A percentile compares a stretch with the other conserved stretches of the same genome.
phyloP scores from a whole-genome alignment of 306 rosid species.

The Dalbergia cochinchinensis region DNA sequence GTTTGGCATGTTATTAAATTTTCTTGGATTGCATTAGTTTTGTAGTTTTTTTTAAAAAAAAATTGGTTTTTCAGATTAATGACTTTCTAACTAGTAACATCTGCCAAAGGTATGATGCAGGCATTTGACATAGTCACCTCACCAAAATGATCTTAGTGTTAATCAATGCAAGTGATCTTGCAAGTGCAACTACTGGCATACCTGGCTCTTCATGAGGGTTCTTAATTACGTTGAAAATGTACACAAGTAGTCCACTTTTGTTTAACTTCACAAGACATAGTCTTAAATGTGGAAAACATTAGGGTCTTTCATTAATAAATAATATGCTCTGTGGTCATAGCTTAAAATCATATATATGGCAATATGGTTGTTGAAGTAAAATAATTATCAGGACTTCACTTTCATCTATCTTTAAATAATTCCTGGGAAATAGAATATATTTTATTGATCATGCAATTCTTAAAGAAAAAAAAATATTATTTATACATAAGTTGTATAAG shows the following conservation, averaged over 20 bases:
- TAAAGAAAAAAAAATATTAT: too few relatives aligned
- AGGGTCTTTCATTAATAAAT: neutral
- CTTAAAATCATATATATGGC: neutral
- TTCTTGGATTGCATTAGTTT: neutral
- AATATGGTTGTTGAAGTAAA: neutral
- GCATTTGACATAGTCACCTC: neutral
- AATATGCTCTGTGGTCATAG: neutral
- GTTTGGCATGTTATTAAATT: too few relatives aligned
- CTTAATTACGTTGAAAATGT: neutral
- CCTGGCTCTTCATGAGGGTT: neutral
- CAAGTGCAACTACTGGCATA: neutral
- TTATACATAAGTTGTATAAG: too few relatives aligned
- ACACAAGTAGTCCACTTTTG: neutral
- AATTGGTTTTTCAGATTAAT: too few relatives aligned
- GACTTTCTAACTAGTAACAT: neutral
- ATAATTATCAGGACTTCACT: too few relatives aligned
- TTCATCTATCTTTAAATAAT: too few relatives aligned
- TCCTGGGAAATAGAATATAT: too few relatives aligned
- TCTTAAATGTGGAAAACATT: neutral
- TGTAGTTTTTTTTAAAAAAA: too few relatives aligned
- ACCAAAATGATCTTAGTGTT: neutral
- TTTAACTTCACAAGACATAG: neutral
- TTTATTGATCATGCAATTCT: too few relatives aligned
- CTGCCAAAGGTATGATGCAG: neutral
- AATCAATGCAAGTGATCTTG: neutral